Evolutionary conservation across 2,329 filamentous ascomycete species (phyloP).

Genomic region (Trichoderma atrobrunneum): DNA sequence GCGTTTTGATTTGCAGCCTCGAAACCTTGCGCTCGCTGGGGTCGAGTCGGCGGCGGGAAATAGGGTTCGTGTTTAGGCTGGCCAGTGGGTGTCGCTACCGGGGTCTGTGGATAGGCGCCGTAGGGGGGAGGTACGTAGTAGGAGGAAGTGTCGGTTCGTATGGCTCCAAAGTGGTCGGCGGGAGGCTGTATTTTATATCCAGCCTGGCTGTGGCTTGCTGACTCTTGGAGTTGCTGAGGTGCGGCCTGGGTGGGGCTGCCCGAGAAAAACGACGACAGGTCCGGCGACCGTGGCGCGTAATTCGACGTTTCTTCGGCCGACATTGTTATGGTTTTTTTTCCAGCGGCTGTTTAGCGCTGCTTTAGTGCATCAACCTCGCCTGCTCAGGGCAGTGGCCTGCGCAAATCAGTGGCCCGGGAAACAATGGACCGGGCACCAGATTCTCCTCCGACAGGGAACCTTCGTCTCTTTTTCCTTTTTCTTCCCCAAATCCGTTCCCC

Average conservation of each 20-base stretch:
- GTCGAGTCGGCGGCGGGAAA: conserved; percentile 22
- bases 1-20: conserved; percentile 14
- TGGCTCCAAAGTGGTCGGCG: conserved; percentile 27
- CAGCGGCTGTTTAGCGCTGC: conserved; percentile 10
- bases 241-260: conserved; percentile 36
- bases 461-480: neutral
- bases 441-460: neutral
- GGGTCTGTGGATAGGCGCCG: conserved; percentile 4
- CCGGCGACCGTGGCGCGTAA: conserved; percentile 58
- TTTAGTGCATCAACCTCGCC: conserved; percentile 12
- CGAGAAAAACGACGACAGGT: conserved; percentile 56
- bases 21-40: conserved; percentile 3
- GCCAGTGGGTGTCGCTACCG: conserved; percentile 22
- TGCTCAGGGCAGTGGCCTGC: conserved; percentile 1
- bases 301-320: conserved; percentile 46
- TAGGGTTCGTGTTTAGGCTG: conserved; percentile 21
- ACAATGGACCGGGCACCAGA: conserved; percentile 7
- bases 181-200: conserved; percentile 35
- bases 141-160: conserved; percentile 26
- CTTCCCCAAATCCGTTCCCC: neutral
- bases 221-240: conserved; percentile 34
- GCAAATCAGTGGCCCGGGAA: conserved; percentile 3
- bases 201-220: conserved; percentile 29
- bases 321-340: conserved; percentile 29
- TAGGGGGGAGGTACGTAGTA: conserved; percentile 25